Evolutionary conservation across 2,329 filamentous ascomycete genomes (phyloP).

Genomic region (Aureobasidium zeae): DNA sequence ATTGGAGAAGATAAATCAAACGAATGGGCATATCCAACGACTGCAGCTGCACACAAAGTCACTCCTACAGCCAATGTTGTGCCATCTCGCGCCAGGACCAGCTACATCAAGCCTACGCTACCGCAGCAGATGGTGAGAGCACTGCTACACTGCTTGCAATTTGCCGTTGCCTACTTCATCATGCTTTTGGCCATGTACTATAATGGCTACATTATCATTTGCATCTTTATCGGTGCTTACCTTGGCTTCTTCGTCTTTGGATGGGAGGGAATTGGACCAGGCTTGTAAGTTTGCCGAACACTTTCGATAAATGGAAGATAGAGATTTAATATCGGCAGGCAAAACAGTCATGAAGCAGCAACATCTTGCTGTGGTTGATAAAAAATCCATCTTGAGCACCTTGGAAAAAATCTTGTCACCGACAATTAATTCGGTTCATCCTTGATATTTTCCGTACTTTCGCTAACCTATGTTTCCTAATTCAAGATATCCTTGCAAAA

Average conservation of each 20-base stretch:
- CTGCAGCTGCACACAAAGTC: not conserved
- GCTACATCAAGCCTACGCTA: conserved; percentile 40
- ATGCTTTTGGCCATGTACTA: conserved; percentile 63
- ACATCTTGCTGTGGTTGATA: not conserved
- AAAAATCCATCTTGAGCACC: too few species aligned
- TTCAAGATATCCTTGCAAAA: too few species aligned
- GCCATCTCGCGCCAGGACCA: not conserved
- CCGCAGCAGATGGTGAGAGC: conserved; percentile 59
- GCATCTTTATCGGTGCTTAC: conserved; percentile 67
- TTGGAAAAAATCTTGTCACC: too few species aligned
- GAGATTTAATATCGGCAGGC: not conserved
- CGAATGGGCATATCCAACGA: not conserved
- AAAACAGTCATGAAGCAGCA: not conserved
- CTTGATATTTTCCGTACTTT: too few species aligned
- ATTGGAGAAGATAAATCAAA: too few species aligned
- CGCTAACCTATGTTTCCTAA: too few species aligned
- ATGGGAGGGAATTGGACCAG: conserved; percentile 44
- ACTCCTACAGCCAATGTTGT: not conserved
- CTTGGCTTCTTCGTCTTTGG: conserved; percentile 64
- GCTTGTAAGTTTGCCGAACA: not conserved
- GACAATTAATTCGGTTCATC: too few species aligned
- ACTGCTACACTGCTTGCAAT: conserved; percentile 59
- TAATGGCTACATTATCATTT: conserved; percentile 67
- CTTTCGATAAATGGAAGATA: not conserved
- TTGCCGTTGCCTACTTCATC: conserved; percentile 67